phyloP scores from a whole-genome alignment of 2,329 filamentous ascomycete genomes.

The Scolecobasidium constrictum region DNA sequence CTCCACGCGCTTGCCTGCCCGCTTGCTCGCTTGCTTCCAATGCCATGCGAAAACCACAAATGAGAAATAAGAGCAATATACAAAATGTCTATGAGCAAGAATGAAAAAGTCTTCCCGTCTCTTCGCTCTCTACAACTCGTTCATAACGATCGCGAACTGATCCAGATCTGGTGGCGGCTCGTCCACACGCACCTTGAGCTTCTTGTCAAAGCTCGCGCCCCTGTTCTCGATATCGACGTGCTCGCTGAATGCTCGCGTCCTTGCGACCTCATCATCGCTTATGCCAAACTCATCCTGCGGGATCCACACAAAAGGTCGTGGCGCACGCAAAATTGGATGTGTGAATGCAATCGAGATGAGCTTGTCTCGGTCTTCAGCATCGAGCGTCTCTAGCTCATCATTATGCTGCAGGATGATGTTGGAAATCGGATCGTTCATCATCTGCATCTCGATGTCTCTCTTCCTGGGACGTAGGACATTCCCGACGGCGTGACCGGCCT shows the following conservation, averaged over 20 bases:
- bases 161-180: constrained; percentile 21
- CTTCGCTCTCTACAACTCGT: constrained; percentile 16
- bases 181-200: constrained; percentile 18
- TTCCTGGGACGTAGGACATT: constrained; percentile 3
- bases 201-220: constrained; percentile 15
- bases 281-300: constrained; percentile 11
- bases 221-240: constrained; percentile 15
- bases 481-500: background rate
- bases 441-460: constrained; percentile 44
- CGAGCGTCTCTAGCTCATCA: constrained; percentile 89
- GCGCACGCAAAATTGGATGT: constrained; percentile 4
- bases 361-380: constrained; percentile 75
- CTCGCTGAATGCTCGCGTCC: constrained; percentile 13
- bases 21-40: no score
- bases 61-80: background rate
- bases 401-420: constrained; percentile 35
- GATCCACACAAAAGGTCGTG: constrained; percentile 5
- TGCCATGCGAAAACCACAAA: no score
- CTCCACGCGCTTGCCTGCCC: no score
- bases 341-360: constrained; percentile 41
- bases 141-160: constrained; percentile 19
- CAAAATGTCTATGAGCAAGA: background rate
- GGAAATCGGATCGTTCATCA: constrained; percentile 28
- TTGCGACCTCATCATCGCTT: constrained; percentile 15
- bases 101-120: background rate